A percentile compares a stretch with the other conserved stretches of the same genome.
Conservation (phyloP, 192 early-diverging fungal genomes). For the Linderina pennispora region DNA sequence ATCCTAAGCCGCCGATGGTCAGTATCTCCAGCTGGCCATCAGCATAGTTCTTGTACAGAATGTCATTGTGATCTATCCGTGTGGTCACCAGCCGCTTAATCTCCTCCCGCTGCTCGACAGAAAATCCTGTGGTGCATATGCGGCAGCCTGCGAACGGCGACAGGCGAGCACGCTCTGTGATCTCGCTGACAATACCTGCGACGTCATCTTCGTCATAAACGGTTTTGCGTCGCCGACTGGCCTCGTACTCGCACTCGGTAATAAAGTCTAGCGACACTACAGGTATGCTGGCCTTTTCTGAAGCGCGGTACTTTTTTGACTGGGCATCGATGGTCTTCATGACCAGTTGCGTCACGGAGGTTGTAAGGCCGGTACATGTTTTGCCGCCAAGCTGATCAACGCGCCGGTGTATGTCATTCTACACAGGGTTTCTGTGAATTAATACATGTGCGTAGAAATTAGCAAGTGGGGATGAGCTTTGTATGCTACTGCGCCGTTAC, state of each 20-base stretch:
- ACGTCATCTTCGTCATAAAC: not conserved
- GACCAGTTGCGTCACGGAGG: constrained; percentile 32
- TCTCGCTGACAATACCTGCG: constrained; percentile 1
- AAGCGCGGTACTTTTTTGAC: constrained; percentile 32
- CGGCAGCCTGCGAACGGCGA: constrained; percentile 37
- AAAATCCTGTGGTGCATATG: constrained; percentile 38
- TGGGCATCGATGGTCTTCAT: constrained; percentile 15
- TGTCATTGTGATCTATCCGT: not conserved
- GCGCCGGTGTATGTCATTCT: constrained; percentile 24
- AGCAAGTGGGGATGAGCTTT: not conserved
- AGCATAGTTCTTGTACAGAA: not conserved
- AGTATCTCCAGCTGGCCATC: not conserved
- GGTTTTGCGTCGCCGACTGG: constrained; percentile 1
- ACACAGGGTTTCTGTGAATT: too few relatives aligned
- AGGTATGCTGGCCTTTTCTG: constrained; percentile 33
- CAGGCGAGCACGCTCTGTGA: constrained; percentile 19
- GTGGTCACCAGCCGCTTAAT: constrained; percentile 15
- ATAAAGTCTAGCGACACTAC: constrained; percentile 36
- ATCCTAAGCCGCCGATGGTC: constrained; percentile 31
- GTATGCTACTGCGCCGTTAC: too few relatives aligned
- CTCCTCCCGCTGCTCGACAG: constrained; percentile 22
- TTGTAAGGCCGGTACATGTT: constrained; percentile 33
- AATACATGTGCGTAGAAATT: too few relatives aligned
- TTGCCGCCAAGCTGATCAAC: constrained; percentile 33
- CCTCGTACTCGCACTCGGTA: constrained; percentile 29